Evolutionary conservation across 2,329 filamentous ascomycete genomes (phyloP).

Genomic region (Cladophialophora carrionii): DNA sequence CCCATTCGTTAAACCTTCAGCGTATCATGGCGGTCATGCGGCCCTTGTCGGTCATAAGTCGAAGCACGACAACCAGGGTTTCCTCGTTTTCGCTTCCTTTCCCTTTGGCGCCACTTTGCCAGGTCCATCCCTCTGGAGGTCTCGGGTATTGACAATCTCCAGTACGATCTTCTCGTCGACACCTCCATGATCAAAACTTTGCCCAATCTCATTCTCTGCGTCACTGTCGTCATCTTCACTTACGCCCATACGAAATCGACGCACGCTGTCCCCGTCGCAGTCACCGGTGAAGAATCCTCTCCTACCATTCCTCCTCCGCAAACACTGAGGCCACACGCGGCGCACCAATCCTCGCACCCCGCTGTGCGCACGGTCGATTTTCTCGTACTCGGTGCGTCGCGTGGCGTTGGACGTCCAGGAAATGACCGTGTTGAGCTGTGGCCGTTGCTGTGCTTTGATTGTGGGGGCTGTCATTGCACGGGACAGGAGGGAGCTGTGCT

Average conservation of each 20-base stretch:
- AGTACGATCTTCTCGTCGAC: background rate
- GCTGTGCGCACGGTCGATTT: slow-evolving; percentile 55
- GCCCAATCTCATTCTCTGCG: background rate
- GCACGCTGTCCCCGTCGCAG: slow-evolving; percentile 50
- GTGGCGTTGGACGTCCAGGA: slow-evolving; percentile 54
- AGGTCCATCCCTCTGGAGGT: background rate
- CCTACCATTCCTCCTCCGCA: slow-evolving; percentile 42
- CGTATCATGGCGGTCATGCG: background rate
- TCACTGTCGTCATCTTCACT: slow-evolving; percentile 42
- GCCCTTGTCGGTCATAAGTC: background rate
- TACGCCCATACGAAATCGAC: slow-evolving; percentile 52
- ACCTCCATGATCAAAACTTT: background rate
- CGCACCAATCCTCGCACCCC: slow-evolving; percentile 51
- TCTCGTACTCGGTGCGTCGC: slow-evolving; percentile 54
- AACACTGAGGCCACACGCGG: slow-evolving; percentile 48
- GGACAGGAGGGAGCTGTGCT: background rate
- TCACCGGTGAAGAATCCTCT: slow-evolving; percentile 50
- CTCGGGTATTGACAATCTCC: background rate
- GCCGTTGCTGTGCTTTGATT: background rate
- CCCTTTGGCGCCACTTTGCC: background rate
- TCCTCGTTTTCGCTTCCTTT: slow-evolving; percentile 5
- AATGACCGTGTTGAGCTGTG: slow-evolving; percentile 48
- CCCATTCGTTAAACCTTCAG: background rate
- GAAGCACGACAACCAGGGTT: slow-evolving; percentile 16
- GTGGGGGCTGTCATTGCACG: background rate